phyloP scores from a whole-genome alignment of 2,329 filamentous ascomycete species.

The Xylaria multiplex region DNA sequence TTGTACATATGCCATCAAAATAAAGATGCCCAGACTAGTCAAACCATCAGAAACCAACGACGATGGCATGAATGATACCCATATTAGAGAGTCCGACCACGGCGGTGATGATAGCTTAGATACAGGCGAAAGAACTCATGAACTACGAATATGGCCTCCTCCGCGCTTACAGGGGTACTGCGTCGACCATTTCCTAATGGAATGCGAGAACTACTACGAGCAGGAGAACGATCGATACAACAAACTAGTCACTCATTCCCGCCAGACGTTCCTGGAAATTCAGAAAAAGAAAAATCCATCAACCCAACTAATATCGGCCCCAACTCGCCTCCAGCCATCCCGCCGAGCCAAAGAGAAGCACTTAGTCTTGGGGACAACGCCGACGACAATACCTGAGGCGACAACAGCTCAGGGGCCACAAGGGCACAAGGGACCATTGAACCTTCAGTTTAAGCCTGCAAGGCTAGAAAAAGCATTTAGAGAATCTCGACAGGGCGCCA shows the following conservation, averaged over 20 bases:
- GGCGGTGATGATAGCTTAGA: not conserved
- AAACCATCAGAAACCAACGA: not conserved
- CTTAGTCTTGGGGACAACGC: conserved; percentile 1
- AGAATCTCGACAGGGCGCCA: conserved; percentile 21
- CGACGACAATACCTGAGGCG: not conserved
- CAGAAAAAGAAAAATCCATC: conserved; percentile 12
- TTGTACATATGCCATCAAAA: not conserved
- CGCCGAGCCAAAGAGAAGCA: conserved; percentile 39
- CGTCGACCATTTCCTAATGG: conserved; percentile 43
- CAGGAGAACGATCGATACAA: conserved; percentile 38
- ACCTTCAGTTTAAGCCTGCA: conserved; percentile 23
- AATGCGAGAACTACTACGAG: conserved; percentile 44
- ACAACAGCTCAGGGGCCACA: not conserved
- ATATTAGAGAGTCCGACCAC: not conserved
- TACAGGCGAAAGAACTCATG: not conserved
- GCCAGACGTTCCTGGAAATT: conserved; percentile 23
- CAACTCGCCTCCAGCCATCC: conserved; percentile 41
- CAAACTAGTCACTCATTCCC: conserved; percentile 22
- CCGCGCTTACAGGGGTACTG: conserved; percentile 42
- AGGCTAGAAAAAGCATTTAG: conserved; percentile 28
- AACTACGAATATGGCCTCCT: conserved; percentile 40
- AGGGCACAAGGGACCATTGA: not conserved
- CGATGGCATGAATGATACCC: not conserved
- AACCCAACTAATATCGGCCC: conserved; percentile 24
- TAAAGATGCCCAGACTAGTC: not conserved